Evolutionary conservation across 768 basidiomycete genomes (phyloP).

Genomic region (Suillus alpinus): DNA sequence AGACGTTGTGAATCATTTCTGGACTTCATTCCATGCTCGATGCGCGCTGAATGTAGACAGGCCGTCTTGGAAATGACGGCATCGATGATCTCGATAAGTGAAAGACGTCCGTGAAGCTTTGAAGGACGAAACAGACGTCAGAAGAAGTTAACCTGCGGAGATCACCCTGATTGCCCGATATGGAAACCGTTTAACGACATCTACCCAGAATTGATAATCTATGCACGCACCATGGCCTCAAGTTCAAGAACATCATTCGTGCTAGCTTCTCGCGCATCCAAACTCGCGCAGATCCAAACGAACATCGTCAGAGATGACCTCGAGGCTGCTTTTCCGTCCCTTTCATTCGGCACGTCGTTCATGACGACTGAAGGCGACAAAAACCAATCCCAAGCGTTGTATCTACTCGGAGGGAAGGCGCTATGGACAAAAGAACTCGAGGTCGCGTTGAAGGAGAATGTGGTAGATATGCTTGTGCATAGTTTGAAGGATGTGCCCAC

Average conservation of each 20-base stretch:
- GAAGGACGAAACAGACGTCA: no score
- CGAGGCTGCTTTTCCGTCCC: conserved; percentile 49
- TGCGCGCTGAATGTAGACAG: no score
- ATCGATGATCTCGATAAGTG: no score
- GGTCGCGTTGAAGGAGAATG: conserved; percentile 65
- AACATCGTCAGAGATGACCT: conserved; percentile 72
- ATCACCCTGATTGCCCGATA: background rate
- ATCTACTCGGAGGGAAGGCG: conserved; percentile 86
- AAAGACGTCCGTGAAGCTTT: no score
- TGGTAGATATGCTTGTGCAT: conserved; percentile 92
- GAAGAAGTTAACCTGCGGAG: no score
- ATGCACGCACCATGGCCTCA: background rate
- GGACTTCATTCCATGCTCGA: no score
- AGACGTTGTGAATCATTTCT: no score
- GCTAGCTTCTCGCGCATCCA: conserved; percentile 83
- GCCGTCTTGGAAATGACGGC: no score
- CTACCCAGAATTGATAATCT: background rate
- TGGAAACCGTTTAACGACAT: background rate
- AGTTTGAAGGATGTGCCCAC: conserved; percentile 94
- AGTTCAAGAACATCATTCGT: conserved; percentile 47
- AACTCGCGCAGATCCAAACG: conserved; percentile 89
- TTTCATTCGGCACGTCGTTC: conserved; percentile 50
- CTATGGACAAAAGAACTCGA: conserved; percentile 98
- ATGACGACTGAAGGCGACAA: conserved; percentile 83
- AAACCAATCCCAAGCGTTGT: conserved; percentile 86